A percentile compares a stretch with the other conserved stretches of the same genome.
phyloP scores from a whole-genome alignment of 192 early-diverging fungal species.

The Backusella circina region DNA sequence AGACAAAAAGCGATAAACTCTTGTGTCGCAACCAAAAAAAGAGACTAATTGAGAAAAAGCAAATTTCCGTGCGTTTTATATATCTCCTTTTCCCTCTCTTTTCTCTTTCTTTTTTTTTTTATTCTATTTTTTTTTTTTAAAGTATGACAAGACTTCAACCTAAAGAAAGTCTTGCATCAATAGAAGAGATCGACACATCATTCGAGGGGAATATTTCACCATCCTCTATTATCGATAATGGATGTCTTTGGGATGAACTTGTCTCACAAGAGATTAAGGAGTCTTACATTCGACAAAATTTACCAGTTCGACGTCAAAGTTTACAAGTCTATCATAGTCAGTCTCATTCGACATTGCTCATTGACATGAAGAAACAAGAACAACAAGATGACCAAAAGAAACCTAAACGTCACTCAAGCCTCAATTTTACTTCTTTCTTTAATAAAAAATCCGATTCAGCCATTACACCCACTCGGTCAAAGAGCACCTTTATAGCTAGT shows the following conservation, averaged over 20 bases:
- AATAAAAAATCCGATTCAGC: not conserved
- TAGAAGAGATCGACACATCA: not conserved
- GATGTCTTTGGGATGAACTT: not conserved
- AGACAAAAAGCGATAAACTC: not conserved
- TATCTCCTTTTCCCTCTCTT: not conserved
- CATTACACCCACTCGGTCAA: not conserved
- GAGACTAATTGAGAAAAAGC: not conserved
- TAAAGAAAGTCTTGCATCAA: not conserved
- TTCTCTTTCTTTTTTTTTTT: not conserved
- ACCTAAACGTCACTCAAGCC: not conserved
- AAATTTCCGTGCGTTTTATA: not conserved
- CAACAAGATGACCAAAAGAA: not conserved
- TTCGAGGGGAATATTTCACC: not conserved
- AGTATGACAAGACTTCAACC: conserved; percentile 4
- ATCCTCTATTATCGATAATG: not conserved
- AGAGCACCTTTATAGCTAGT: not conserved
- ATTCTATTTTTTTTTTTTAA: not conserved
- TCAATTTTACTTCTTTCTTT: not conserved
- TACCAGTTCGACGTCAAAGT: conserved; percentile 32
- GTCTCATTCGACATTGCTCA: conserved; percentile 1
- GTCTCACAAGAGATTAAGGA: not conserved
- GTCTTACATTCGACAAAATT: conserved; percentile 25
- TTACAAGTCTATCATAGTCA: conserved; percentile 9
- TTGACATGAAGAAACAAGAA: not conserved
- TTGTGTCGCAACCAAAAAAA: not conserved